phyloP scores from a whole-genome alignment of 2,329 filamentous ascomycete species.

The Tolypocladium cylindrosporum region DNA sequence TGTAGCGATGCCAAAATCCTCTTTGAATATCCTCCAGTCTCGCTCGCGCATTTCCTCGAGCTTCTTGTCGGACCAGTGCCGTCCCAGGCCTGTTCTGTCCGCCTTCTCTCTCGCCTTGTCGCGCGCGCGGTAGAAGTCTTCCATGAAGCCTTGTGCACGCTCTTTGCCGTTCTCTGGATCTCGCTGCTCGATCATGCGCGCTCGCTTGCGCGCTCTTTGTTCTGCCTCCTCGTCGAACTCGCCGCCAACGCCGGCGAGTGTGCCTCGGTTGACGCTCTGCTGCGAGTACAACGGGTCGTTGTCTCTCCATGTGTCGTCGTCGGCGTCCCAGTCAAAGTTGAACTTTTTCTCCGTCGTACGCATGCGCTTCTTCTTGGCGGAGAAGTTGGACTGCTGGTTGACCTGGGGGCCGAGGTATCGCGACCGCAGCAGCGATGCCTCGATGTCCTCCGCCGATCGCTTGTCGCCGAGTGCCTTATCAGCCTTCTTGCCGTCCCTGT shows the following conservation, averaged over 20 bases:
- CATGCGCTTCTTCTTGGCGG: constrained; percentile 89
- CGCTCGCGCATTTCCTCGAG: constrained; percentile 91
- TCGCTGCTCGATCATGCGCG: constrained; percentile 61
- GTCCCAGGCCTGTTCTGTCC: constrained; percentile 66
- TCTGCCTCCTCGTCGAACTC: constrained; percentile 45
- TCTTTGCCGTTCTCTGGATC: constrained; percentile 68
- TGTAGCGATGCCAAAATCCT: constrained; percentile 93
- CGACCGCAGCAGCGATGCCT: constrained; percentile 64
- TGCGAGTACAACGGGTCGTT: constrained; percentile 67
- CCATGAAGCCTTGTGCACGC: constrained; percentile 70
- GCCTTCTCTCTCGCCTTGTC: constrained; percentile 61
- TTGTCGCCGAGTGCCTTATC: constrained; percentile 24
- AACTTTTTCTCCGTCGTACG: constrained; percentile 94
- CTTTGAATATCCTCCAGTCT: constrained; percentile 99
- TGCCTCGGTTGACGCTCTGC: constrained; percentile 19
- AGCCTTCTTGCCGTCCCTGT: constrained; percentile 26
- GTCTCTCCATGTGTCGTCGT: constrained; percentile 65
- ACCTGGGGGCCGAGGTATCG: constrained; percentile 88
- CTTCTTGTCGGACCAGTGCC: constrained; percentile 92
- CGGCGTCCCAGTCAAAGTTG: constrained; percentile 95
- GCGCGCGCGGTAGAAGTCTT: constrained; percentile 61
- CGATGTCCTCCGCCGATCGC: constrained; percentile 49
- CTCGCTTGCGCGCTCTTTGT: constrained; percentile 44
- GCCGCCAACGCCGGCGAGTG: constrained; percentile 39
- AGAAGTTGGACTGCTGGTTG: constrained; percentile 75